A percentile compares a stretch with the other conserved stretches of the same genome.
Evolutionary conservation across 2,329 filamentous ascomycete genomes (phyloP).

Genomic region (Tolypocladium guangdongense): DNA sequence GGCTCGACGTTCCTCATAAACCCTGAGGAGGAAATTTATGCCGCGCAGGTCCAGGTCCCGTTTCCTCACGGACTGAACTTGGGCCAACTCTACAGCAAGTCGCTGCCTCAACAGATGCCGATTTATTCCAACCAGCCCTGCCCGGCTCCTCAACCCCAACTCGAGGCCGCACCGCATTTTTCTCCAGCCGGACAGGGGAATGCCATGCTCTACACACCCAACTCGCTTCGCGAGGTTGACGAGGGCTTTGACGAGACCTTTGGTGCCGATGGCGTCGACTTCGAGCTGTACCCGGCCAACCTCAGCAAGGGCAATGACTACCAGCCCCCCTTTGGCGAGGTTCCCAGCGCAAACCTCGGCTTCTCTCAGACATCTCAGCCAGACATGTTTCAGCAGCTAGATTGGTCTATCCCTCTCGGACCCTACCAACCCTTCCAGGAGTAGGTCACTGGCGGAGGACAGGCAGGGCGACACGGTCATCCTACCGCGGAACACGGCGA

Average conservation of each 20-base stretch:
- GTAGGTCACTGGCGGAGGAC: background rate
- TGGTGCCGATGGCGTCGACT: constrained; percentile 44
- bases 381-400: constrained; percentile 34
- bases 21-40: constrained; percentile 49
- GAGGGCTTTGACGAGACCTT: constrained; percentile 51
- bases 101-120: constrained; percentile 29
- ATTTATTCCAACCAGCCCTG: constrained; percentile 19
- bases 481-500: background rate
- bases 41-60: constrained; percentile 44
- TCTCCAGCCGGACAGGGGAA: constrained; percentile 60
- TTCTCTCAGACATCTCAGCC: constrained; percentile 42
- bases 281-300: constrained; percentile 46
- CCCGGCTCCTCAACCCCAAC: constrained; percentile 7
- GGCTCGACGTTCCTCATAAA: constrained; percentile 49
- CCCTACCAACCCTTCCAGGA: background rate
- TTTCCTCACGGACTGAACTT: constrained; percentile 28
- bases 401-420: constrained; percentile 20
- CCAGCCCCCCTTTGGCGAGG: constrained; percentile 37
- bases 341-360: constrained; percentile 38
- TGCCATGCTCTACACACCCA: constrained; percentile 58
- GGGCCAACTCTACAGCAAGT: constrained; percentile 32
- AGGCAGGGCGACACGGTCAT: background rate
- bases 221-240: constrained; percentile 49
- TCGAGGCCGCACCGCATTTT: constrained; percentile 37
- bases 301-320: constrained; percentile 29